Conservation (phyloP, 202 grass and related monocot genomes). For the Schoenoplectus tabernaemontani region DNA sequence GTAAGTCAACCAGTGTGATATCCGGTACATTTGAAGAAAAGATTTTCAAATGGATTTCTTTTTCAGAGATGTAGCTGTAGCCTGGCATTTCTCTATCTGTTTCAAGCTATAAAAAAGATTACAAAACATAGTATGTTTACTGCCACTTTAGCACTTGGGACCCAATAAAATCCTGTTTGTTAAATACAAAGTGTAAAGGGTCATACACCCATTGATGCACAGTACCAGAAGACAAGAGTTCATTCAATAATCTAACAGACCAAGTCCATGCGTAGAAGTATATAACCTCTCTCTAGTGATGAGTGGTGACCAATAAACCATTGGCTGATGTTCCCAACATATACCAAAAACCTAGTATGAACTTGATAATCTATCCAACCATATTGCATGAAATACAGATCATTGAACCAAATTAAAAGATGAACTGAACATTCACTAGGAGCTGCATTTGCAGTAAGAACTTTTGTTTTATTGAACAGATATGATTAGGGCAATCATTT, state of each 20-base stretch:
- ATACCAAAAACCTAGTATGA: background rate
- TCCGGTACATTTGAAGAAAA: conserved; percentile 83
- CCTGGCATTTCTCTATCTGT: conserved; percentile 80
- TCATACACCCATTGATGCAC: background rate
- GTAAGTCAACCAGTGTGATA: conserved; percentile 94
- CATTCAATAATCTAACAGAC: background rate
- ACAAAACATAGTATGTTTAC: background rate
- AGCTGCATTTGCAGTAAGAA: background rate
- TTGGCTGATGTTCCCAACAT: no score
- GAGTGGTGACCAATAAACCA: background rate
- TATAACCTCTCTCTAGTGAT: no score
- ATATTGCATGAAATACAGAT: background rate
- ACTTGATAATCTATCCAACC: background rate
- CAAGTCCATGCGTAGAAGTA: background rate
- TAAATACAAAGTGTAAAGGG: background rate
- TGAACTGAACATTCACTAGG: background rate
- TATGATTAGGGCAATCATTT: background rate
- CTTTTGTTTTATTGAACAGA: background rate
- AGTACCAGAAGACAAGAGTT: background rate
- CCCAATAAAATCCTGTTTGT: background rate
- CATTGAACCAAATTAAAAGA: background rate
- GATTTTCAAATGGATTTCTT: conserved; percentile 85
- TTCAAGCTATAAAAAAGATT: conserved; percentile 55
- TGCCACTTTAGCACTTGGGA: background rate
- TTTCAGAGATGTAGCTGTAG: conserved; percentile 79